phyloP scores from a whole-genome alignment of 768 basidiomycete species.

The Pisolithus tinctorius region DNA sequence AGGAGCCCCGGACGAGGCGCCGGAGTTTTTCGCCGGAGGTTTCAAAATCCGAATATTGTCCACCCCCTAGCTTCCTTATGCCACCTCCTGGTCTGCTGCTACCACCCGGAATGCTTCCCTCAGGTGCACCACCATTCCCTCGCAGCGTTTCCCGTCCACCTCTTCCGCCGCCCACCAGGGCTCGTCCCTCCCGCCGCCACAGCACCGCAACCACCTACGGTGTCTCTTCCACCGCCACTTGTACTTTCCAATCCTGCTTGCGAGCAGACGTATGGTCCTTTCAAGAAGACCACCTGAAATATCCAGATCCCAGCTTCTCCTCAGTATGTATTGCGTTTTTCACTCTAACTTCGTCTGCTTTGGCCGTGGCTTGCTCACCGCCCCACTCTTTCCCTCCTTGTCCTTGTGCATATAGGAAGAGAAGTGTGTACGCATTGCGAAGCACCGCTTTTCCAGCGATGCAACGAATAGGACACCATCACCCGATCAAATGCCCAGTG shows the following conservation, averaged over 20 bases:
- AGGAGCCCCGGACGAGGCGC: too few relatives aligned
- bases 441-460: conserved; percentile 52
- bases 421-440: conserved; percentile 56
- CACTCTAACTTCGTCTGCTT: neutral
- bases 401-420: conserved; percentile 52
- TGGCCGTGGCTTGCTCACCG: too few relatives aligned
- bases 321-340: conserved; percentile 43
- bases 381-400: too few relatives aligned
- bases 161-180: conserved; percentile 24
- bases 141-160: conserved; percentile 32
- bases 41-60: too few relatives aligned
- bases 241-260: conserved; percentile 50
- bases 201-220: conserved; percentile 3
- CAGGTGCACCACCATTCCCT: conserved; percentile 31
- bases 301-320: conserved; percentile 69
- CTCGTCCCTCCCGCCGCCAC: too few relatives aligned
- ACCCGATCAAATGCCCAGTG: conserved; percentile 11
- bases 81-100: conserved; percentile 37
- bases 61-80: conserved; percentile 48
- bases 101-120: conserved; percentile 28
- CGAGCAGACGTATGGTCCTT: conserved; percentile 60
- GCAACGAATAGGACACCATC: conserved; percentile 19
- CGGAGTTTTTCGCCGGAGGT: too few relatives aligned
- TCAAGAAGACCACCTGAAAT: conserved; percentile 71
- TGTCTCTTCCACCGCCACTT: conserved; percentile 16